Evolutionary conservation across 116 monocot genomes (phyloP), one percentile per base, ranked within the genome.

Genomic region (Zostera marina): DNA sequence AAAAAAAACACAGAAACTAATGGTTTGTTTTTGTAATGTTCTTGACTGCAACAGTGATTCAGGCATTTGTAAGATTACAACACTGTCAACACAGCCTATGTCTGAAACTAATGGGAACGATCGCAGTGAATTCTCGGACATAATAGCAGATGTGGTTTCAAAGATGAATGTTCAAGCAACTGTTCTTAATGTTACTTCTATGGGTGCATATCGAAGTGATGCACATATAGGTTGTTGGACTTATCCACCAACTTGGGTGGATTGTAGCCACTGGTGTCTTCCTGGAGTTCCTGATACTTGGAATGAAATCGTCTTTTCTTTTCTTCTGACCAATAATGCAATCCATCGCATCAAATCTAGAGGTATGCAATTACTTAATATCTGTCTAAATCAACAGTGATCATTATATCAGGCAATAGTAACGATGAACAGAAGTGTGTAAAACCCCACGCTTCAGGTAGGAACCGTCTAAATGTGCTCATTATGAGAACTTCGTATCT

Each of bases 211-310:
- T 9, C 66, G 88, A 8, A 90, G 89, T 52, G 98, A 98, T 72
- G 98, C 98, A 14, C 98, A 98, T 41, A 81, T 98, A 53, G 98
- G 98, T 20, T 74, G 70, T 22, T 98, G 86, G 85, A 83, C 80
- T 51, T 71, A 90, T 61, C 82, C 78, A 16, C 63, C 67, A 12
- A 52, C 85, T n/a, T 61, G 75, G 44, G 56, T 98, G n/a, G 90
- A 98, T 74, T 98, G 98, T 70, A 90, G 90, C 74, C 98, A 89
- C 43, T 98, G 98, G 98, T 98, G 98, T 61, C 83, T 98, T 56
- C 98, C 98, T 63, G 98, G 90, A 55, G 98, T 98, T 3, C 98
- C 98, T 40, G 98, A 98, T 81, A 74, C 89, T 26, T 98, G 98
- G 98, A 98, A 98, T 70, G 98, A 98, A 45, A 75, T 90, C 42